Evolutionary conservation across 1,139 yeast genomes (phyloP).

Genomic region (Petasospora rhodanensis): DNA sequence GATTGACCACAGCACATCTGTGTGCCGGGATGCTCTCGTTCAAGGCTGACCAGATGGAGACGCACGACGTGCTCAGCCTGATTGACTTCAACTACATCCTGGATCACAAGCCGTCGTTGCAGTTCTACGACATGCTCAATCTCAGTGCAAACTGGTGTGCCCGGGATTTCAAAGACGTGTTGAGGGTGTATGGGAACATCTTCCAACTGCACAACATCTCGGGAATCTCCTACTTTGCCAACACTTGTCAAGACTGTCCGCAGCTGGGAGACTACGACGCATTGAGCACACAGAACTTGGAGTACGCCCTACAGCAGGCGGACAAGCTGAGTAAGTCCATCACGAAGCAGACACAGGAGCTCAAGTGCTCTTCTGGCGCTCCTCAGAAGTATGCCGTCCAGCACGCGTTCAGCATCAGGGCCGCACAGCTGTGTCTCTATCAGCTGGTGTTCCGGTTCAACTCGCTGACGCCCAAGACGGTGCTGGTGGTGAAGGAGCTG

Average conservation of each 20-base stretch:
- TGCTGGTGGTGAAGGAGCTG: conserved; percentile 6
- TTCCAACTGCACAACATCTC: conserved; percentile 12
- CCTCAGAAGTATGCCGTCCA: conserved; percentile 9
- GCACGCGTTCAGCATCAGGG: conserved; percentile 7
- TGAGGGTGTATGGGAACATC: conserved; percentile 8
- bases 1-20: conserved; percentile 8
- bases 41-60: conserved; percentile 7
- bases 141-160: conserved; percentile 5
- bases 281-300: conserved; percentile 6
- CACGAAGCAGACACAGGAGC: not conserved
- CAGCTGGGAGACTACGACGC: conserved; percentile 8
- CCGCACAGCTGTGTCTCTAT: conserved; percentile 9
- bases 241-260: conserved; percentile 3
- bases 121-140: conserved; percentile 13
- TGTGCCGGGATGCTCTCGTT: conserved; percentile 11
- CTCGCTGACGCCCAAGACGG: conserved; percentile 14
- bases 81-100: conserved; percentile 7
- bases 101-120: conserved; percentile 8
- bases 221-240: conserved; percentile 11
- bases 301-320: conserved; percentile 6
- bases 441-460: conserved; percentile 14
- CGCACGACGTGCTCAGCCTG: conserved; percentile 9
- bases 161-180: conserved; percentile 7
- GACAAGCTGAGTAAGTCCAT: conserved; percentile 5
- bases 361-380: not conserved